Conservation (phyloP, 495 filamentous ascomycete species). For the Collariella sp. region DNA sequence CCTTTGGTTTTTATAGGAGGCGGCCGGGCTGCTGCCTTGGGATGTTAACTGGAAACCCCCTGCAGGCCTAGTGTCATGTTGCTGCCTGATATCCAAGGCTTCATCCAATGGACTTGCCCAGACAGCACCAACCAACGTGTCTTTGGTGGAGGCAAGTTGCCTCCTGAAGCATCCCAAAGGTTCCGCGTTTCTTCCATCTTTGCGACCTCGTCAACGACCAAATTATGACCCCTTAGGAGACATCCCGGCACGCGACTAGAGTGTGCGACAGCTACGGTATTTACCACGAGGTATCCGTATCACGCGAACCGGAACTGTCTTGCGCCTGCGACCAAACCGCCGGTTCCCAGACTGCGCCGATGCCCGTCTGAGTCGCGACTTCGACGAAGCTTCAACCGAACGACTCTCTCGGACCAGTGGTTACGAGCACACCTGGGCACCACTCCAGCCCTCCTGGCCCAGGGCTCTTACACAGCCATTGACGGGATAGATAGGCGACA, state of each 20-base stretch:
- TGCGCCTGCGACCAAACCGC: neutral
- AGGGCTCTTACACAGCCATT: neutral
- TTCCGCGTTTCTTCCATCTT: neutral
- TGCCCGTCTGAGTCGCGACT: neutral
- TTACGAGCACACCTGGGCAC: neutral
- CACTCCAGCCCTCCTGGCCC: neutral
- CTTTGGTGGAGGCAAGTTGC: constrained; percentile 11
- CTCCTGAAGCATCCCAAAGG: constrained; percentile 11
- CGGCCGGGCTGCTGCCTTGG: neutral
- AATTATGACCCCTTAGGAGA: constrained; percentile 6
- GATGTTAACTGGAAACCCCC: neutral
- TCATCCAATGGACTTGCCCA: constrained; percentile 5
- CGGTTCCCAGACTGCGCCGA: constrained; percentile 1
- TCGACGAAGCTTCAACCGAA: neutral
- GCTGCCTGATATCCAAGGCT: constrained; percentile 14
- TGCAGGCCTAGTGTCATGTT: too few relatives aligned
- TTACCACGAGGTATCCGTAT: constrained; percentile 16
- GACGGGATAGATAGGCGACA: neutral
- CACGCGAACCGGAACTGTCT: constrained; percentile 8
- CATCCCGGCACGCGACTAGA: constrained; percentile 3
- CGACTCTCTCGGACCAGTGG: neutral
- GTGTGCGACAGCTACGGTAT: constrained; percentile 18
- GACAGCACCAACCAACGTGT: constrained; percentile 5
- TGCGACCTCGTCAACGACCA: constrained; percentile 13
- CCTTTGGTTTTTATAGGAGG: too few relatives aligned